Evolutionary conservation across 345 rosid species (phyloP).

Genomic region (Brassica cretica): DNA sequence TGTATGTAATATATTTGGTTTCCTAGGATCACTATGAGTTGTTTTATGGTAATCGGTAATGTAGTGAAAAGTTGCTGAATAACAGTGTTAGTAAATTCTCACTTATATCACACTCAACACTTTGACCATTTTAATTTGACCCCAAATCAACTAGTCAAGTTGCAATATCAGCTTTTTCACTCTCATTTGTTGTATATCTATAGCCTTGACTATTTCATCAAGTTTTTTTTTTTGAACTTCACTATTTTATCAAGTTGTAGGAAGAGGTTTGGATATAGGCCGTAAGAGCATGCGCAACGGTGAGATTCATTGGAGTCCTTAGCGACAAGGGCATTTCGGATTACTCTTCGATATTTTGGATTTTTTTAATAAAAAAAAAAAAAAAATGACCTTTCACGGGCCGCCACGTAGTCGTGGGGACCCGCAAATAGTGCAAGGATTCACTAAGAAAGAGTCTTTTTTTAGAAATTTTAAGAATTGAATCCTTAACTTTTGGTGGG

Average conservation of each 20-base stretch:
- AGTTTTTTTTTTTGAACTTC: not conserved
- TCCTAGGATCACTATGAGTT: not conserved
- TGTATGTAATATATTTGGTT: conserved; percentile 19
- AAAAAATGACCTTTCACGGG: too few relatives aligned
- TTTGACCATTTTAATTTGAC: not conserved
- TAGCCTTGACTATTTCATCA: not conserved
- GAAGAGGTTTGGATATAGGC: not conserved
- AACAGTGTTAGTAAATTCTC: not conserved
- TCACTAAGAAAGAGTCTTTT: too few relatives aligned
- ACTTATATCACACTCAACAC: not conserved
- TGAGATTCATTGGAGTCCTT: too few relatives aligned
- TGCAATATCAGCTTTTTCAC: conserved; percentile 3
- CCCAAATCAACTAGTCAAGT: not conserved
- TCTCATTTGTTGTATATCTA: not conserved
- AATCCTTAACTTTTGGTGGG: too few relatives aligned
- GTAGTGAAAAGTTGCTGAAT: conserved; percentile 7
- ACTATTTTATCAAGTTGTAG: not conserved
- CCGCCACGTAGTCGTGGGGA: too few relatives aligned
- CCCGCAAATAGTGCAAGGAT: too few relatives aligned
- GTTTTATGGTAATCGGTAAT: not conserved
- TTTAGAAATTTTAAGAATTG: too few relatives aligned
- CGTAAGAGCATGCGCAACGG: too few relatives aligned
- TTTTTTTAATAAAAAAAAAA: too few relatives aligned
- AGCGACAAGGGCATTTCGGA: too few relatives aligned
- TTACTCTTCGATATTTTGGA: too few relatives aligned